Evolutionary conservation across 2,329 filamentous ascomycete species (phyloP).

Genomic region (Botrytis porri): DNA sequence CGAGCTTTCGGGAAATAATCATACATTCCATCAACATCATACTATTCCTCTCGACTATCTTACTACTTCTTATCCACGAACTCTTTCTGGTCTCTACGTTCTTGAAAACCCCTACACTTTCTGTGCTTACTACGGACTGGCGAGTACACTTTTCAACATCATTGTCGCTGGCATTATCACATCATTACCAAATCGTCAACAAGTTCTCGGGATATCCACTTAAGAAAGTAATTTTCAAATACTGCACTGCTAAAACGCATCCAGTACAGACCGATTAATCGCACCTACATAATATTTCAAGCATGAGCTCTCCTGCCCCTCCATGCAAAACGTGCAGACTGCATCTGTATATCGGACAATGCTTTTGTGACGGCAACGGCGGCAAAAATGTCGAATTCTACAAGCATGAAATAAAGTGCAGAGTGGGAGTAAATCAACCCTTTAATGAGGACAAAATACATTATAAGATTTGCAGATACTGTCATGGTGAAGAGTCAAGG

Average conservation of each 20-base stretch:
- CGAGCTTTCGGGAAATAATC: background rate
- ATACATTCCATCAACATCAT: background rate
- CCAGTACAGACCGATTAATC: background rate
- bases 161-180: background rate
- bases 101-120: background rate
- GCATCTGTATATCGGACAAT: background rate
- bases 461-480: too few species aligned
- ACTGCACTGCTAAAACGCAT: too few species aligned
- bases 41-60: background rate
- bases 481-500: too few species aligned
- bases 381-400: background rate
- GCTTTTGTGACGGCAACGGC: background rate
- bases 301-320: too few species aligned
- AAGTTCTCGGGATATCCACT: background rate
- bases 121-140: background rate
- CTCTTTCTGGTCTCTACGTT: background rate
- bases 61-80: background rate
- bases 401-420: accelerated
- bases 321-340: background rate
- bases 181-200: background rate
- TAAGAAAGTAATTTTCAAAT: background rate
- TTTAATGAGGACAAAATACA: too few species aligned
- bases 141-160: background rate
- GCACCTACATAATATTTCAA: background rate
- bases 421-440: background rate